These are phyloP conservation scores for Euphrasia arctica DNA, from an alignment of 305 asterid species.

Conservation along the genomic window DNA sequence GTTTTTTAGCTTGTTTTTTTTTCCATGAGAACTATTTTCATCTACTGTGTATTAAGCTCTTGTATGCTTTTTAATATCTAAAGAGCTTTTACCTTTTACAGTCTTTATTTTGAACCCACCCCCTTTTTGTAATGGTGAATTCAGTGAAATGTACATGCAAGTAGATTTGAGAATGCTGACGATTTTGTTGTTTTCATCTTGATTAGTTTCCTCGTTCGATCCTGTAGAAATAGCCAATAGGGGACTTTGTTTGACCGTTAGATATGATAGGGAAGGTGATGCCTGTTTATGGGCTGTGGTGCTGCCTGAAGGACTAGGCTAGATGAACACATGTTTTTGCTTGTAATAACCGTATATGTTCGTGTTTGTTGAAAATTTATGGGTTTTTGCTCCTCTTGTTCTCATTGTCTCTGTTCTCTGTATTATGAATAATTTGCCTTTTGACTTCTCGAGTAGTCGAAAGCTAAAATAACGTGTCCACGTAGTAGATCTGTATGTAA, in stretches of 20 bases:
- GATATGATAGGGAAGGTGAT: conserved; percentile 19
- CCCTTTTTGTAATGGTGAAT: not conserved
- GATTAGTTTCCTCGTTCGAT: conserved; percentile 15
- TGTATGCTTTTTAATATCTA: conserved; percentile 38
- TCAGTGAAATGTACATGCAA: conserved; percentile 50
- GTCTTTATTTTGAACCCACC: conserved; percentile 30
- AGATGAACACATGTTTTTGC: no score
- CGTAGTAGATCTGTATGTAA: not conserved
- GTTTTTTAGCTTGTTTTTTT: conserved; percentile 17
- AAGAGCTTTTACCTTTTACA: conserved; percentile 45
- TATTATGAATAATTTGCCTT: not conserved
- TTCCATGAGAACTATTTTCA: conserved; percentile 23
- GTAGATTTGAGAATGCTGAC: conserved; percentile 26
- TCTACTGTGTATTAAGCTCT: conserved; percentile 43
- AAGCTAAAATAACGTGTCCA: not conserved
- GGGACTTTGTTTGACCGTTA: not conserved
- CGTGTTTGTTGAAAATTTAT: conserved; percentile 24
- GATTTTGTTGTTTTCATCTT: conserved; percentile 16
- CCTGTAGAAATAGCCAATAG: conserved; percentile 16
- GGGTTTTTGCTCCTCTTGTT: not conserved
- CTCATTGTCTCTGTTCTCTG: conserved; percentile 4
- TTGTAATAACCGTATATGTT: conserved; percentile 20
- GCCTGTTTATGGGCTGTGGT: no score
- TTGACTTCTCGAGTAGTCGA: not conserved
- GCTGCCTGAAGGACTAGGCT: no score